Conservation (phyloP, 805 yeast genomes). For the Cyberlindnera lachancei region DNA sequence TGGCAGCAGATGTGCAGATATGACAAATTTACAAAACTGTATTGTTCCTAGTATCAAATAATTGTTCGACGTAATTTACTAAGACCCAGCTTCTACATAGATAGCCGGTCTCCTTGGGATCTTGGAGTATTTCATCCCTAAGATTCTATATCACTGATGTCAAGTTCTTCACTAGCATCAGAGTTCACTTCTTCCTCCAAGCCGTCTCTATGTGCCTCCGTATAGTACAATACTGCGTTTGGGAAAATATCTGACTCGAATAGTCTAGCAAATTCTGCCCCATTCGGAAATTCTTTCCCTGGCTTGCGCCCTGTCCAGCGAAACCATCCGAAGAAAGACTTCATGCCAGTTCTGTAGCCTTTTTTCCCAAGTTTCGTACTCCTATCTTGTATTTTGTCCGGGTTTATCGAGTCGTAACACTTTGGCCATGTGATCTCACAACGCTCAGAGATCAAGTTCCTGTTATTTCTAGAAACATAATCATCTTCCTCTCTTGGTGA, state of each 20-base stretch:
- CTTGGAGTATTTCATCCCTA: no score
- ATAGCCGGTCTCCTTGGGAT: no score
- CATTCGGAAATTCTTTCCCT: constrained; percentile 70
- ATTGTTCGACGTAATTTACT: no score
- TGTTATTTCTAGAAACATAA: constrained; percentile 38
- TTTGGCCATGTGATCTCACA: constrained; percentile 65
- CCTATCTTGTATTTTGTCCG: constrained; percentile 38
- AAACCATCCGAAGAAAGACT: constrained; percentile 83
- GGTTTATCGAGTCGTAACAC: constrained; percentile 49
- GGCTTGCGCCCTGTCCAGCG: constrained; percentile 75
- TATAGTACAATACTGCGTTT: constrained; percentile 74
- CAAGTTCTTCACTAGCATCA: constrained; percentile 48
- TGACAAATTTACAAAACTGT: no score
- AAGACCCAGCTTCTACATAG: no score
- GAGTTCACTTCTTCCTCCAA: constrained; percentile 47
- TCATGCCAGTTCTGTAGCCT: constrained; percentile 63
- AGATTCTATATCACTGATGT: constrained; percentile 21
- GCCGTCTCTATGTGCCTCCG: constrained; percentile 62
- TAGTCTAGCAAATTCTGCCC: constrained; percentile 68
- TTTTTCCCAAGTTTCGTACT: constrained; percentile 50
- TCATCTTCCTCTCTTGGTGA: constrained; percentile 16
- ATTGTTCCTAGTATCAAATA: no score
- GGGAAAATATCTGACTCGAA: constrained; percentile 79
- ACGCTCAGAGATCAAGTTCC: constrained; percentile 44
- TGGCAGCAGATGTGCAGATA: no score